Evolutionary conservation across 768 basidiomycete species (phyloP).

Genomic region (Russula sp.): DNA sequence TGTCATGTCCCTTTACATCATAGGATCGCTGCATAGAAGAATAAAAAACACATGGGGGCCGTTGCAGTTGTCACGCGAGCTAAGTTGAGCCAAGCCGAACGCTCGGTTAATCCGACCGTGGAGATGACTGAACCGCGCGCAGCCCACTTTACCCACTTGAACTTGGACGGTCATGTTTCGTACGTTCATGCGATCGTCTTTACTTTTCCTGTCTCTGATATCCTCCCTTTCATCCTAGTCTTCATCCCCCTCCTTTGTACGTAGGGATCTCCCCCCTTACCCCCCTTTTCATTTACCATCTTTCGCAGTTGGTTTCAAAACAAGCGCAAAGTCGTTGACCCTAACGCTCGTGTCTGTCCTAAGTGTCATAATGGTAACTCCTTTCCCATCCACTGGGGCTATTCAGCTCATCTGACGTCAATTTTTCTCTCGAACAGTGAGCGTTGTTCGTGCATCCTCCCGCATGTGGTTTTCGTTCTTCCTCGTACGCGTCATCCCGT

Average conservation of each 20-base stretch:
- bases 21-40: constrained; percentile 8
- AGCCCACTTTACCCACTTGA: background rate
- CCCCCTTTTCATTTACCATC: constrained; percentile 14
- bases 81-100: background rate
- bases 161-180: constrained; percentile 19
- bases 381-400: constrained; percentile 28
- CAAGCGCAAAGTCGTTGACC: constrained; percentile 53
- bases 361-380: constrained; percentile 63
- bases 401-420: constrained; percentile 4
- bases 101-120: background rate
- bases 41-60: background rate
- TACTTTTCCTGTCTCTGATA: background rate
- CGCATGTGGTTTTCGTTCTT: constrained; percentile 76
- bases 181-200: constrained; percentile 1
- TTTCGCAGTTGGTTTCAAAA: constrained; percentile 63
- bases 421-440: constrained; percentile 40
- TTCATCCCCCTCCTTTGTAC: constrained; percentile 40
- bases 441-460: constrained; percentile 60
- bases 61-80: background rate
- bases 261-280: constrained; percentile 19
- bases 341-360: constrained; percentile 59
- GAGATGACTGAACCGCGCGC: background rate
- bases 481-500: constrained; percentile 67
- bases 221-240: constrained; percentile 31
- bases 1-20: constrained; percentile 19